Evolutionary conservation across 805 yeast genomes (phyloP).

Genomic region (Candida berthetii): DNA sequence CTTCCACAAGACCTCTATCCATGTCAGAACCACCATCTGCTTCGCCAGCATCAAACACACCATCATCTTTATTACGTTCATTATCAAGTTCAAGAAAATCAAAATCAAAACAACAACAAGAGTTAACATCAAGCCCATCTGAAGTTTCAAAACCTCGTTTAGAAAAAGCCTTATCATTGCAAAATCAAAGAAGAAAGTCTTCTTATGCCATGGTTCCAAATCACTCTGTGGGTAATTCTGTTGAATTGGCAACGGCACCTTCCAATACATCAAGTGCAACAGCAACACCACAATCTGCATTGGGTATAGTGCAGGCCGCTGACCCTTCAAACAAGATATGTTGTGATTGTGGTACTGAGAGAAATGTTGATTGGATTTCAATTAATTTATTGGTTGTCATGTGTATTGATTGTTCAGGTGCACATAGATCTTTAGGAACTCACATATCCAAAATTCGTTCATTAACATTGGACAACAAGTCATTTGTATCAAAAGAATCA

Average conservation of each 20-base stretch:
- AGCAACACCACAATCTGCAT: constrained; percentile 2
- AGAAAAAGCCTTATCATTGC: too few relatives aligned
- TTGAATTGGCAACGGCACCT: too few relatives aligned
- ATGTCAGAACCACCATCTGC: too few relatives aligned
- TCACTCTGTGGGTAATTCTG: too few relatives aligned
- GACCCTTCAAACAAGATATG: constrained; percentile 58
- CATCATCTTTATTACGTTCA: too few relatives aligned
- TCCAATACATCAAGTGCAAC: too few relatives aligned
- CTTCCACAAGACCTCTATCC: too few relatives aligned
- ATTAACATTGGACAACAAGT: constrained; percentile 58
- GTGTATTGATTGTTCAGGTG: constrained; percentile 83
- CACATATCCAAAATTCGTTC: constrained; percentile 77
- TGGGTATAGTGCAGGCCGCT: constrained; percentile 20
- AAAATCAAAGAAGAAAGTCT: too few relatives aligned
- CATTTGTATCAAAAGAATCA: constrained; percentile 52
- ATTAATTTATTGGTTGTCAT: constrained; percentile 64
- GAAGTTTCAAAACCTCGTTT: too few relatives aligned
- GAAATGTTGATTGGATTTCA: constrained; percentile 82
- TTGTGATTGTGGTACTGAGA: constrained; percentile 69
- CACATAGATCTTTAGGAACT: constrained; percentile 83
- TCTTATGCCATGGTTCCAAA: too few relatives aligned
- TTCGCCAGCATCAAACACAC: too few relatives aligned
- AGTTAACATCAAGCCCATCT: constrained; percentile 1
- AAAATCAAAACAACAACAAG: neutral
- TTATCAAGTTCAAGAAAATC: too few relatives aligned